Evolutionary conservation across 306 rosid genomes (phyloP).

Genomic region (Lathyrus tuberosus): DNA sequence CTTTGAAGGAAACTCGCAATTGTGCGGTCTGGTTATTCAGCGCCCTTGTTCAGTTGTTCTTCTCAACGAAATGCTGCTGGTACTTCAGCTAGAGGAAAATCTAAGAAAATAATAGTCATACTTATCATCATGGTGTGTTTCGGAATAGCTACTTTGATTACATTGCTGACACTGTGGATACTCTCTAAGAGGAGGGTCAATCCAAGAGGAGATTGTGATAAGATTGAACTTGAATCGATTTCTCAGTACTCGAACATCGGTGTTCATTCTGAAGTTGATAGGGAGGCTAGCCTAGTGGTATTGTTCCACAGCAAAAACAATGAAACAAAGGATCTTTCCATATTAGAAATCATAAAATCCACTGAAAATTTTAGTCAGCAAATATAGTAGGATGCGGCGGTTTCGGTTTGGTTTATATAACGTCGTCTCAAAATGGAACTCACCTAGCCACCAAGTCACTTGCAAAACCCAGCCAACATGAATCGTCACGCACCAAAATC

Average conservation of each 20-base stretch:
- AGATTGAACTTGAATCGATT: slow-evolving; percentile 65
- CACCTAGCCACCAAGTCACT: slow-evolving; percentile 83
- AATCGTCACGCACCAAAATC: no score
- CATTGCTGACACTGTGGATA: slow-evolving; percentile 52
- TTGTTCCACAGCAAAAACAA: slow-evolving; percentile 60
- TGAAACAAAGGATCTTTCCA: slow-evolving; percentile 74
- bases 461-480: no score
- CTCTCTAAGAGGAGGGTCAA: no score
- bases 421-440: slow-evolving; percentile 71
- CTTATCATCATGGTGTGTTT: slow-evolving; percentile 50
- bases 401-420: slow-evolving; percentile 92
- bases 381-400: slow-evolving; percentile 96
- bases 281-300: slow-evolving; percentile 71
- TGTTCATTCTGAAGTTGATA: slow-evolving; percentile 62
- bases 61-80: slow-evolving; percentile 25
- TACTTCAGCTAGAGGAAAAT: slow-evolving; percentile 32
- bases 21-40: slow-evolving; percentile 65
- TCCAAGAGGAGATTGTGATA: slow-evolving; percentile 70
- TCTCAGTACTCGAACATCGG: slow-evolving; percentile 58
- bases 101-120: slow-evolving; percentile 55
- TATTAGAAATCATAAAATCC: slow-evolving; percentile 80
- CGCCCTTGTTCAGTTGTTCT: slow-evolving; percentile 68
- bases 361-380: slow-evolving; percentile 91
- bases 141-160: slow-evolving; percentile 51
- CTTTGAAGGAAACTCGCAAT: no score